A percentile compares a stretch with the other conserved stretches of the same genome.
phyloP scores from a whole-genome alignment of 2,329 filamentous ascomycete species.

The Botrytis medusae region DNA sequence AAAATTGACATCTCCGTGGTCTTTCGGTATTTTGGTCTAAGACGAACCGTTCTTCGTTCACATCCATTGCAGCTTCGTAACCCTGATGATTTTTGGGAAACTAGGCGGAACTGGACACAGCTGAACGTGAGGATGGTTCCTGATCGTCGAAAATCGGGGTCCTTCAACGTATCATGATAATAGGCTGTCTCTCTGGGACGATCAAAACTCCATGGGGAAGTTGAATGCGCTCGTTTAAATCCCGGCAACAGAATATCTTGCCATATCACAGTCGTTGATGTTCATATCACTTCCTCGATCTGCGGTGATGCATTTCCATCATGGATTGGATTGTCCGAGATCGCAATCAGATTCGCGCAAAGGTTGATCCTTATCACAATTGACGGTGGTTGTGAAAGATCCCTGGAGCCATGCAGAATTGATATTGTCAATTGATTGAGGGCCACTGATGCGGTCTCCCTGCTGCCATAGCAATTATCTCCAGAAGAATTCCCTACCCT shows the following conservation, averaged over 20 bases:
- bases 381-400: not conserved
- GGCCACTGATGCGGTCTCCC: not conserved
- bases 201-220: constrained; percentile 12
- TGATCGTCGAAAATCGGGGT: not conserved
- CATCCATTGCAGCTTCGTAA: not conserved
- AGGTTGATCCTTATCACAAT: not conserved
- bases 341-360: not conserved
- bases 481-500: not conserved
- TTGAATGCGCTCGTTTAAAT: not conserved
- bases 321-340: not conserved
- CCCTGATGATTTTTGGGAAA: not conserved
- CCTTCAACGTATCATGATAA: not conserved
- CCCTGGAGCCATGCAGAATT: not conserved
- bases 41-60: not conserved
- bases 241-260: not conserved
- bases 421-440: not conserved
- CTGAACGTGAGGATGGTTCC: not conserved
- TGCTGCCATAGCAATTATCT: not conserved
- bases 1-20: constrained; percentile 6
- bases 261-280: not conserved
- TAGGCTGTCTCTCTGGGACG: not conserved
- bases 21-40: not conserved
- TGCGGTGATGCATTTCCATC: not conserved
- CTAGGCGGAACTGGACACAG: not conserved
- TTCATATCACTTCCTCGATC: not conserved